These are phyloP conservation scores for Pseudoscleropodium purum DNA, from an alignment of 225 moss, liverwort and hornwort species.

Conservation along the genomic window DNA sequence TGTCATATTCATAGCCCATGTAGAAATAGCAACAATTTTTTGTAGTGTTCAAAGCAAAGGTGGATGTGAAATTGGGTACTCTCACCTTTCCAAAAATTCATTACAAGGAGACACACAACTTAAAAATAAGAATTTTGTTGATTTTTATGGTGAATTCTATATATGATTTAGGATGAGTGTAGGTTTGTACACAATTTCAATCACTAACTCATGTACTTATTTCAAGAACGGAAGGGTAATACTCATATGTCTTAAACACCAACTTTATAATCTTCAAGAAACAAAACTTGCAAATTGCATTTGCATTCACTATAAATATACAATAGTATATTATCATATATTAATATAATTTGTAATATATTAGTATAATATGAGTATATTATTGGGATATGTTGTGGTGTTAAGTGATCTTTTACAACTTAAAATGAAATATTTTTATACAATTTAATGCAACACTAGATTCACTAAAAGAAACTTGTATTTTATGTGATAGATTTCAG, in stretches of 20 bases:
- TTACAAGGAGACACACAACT: not conserved
- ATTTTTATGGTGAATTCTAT: not conserved
- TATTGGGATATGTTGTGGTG: not conserved
- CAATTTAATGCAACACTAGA: not conserved
- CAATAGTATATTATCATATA: not conserved
- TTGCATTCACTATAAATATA: not conserved
- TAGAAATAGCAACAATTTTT: not conserved
- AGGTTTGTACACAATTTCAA: not conserved
- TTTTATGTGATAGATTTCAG: no score
- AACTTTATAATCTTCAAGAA: not conserved
- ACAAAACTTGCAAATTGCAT: not conserved
- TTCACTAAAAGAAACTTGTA: no score
- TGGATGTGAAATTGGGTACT: not conserved
- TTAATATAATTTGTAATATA: not conserved
- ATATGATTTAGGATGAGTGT: not conserved
- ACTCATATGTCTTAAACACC: not conserved
- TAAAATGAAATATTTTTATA: not conserved
- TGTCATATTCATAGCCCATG: not conserved
- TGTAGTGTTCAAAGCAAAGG: not conserved
- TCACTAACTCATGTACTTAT: not conserved
- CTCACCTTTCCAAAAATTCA: not conserved
- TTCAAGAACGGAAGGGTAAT: not conserved
- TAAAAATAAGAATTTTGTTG: not conserved
- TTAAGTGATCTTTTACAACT: not conserved
- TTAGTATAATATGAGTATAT: not conserved